These are phyloP conservation scores for Gloeophyllum trabeum DNA, from an alignment of 768 basidiomycete genomes.

Conservation along the genomic window DNA sequence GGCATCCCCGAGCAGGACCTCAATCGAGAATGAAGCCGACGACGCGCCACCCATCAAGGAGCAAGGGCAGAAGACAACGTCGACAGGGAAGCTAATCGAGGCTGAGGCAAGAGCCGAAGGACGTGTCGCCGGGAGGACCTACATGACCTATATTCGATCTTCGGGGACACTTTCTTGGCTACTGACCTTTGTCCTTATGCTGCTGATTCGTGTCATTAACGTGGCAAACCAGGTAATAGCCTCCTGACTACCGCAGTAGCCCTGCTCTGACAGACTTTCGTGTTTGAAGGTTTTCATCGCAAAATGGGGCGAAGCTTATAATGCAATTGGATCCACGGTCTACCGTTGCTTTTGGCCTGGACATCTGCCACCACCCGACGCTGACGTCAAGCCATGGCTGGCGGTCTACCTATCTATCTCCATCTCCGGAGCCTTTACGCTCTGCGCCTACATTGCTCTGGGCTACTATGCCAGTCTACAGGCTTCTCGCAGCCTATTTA, in stretches of 20 bases:
- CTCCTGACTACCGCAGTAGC: neutral
- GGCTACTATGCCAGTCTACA: constrained; percentile 63
- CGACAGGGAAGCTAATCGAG: constrained; percentile 44
- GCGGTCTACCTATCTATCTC: constrained; percentile 54
- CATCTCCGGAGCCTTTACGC: constrained; percentile 39
- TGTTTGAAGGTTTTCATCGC: constrained; percentile 47
- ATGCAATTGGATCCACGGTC: constrained; percentile 17
- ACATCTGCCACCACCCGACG: constrained; percentile 45
- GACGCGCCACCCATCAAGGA: constrained; percentile 1
- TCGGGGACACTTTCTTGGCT: constrained; percentile 47
- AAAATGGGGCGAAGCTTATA: constrained; percentile 59
- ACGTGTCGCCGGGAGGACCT: constrained; percentile 44
- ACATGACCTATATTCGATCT: constrained; percentile 51
- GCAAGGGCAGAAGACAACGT: constrained; percentile 1
- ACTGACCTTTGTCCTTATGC: constrained; percentile 36
- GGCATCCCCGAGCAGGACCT: neutral
- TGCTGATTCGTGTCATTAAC: constrained; percentile 43
- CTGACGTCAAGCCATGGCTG: constrained; percentile 56
- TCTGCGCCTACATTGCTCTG: constrained; percentile 43
- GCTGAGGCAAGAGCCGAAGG: constrained; percentile 59
- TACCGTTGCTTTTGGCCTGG: constrained; percentile 17
- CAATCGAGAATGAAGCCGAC: constrained; percentile 23
- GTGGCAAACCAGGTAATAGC: constrained; percentile 42
- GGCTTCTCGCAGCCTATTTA: constrained; percentile 53
- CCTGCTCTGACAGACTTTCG: constrained; percentile 2